Percentiles rank a stretch among this genome's conserved stretches.
Conservation (phyloP, 139 green algal genomes). For the Zygnema cylindricum region DNA sequence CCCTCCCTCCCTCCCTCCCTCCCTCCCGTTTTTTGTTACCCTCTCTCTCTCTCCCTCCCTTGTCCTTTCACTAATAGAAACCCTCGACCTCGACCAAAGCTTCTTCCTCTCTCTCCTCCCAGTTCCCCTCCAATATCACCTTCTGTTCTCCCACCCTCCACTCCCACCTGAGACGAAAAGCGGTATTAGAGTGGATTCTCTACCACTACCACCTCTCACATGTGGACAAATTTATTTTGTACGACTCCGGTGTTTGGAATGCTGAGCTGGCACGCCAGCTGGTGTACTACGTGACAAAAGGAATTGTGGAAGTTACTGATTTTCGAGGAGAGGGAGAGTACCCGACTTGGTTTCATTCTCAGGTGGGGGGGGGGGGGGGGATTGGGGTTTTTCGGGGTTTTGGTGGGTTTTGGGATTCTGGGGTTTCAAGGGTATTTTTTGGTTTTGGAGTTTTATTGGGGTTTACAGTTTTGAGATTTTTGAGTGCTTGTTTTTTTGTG, state of each 20-base stretch:
- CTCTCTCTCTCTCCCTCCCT: no score
- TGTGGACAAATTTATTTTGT: neutral
- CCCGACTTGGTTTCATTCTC: neutral
- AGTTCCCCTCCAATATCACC: conserved; percentile 8
- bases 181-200: conserved; percentile 9
- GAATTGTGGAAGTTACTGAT: neutral
- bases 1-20: no score
- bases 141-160: neutral
- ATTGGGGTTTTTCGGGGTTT: no score
- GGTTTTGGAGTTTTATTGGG: no score
- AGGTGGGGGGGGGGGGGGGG: neutral
- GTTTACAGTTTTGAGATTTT: no score
- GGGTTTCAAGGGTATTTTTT: no score
- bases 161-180: neutral
- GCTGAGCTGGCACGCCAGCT: neutral
- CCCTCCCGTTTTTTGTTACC: no score
- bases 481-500: no score
- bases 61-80: no score
- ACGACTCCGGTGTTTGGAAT: neutral
- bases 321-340: neutral
- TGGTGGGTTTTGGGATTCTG: no score
- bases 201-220: neutral
- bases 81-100: no score
- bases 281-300: neutral
- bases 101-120: no score